Evolutionary conservation across 192 early-diverging fungal species (phyloP).

Genomic region (Coemansia erecta): DNA sequence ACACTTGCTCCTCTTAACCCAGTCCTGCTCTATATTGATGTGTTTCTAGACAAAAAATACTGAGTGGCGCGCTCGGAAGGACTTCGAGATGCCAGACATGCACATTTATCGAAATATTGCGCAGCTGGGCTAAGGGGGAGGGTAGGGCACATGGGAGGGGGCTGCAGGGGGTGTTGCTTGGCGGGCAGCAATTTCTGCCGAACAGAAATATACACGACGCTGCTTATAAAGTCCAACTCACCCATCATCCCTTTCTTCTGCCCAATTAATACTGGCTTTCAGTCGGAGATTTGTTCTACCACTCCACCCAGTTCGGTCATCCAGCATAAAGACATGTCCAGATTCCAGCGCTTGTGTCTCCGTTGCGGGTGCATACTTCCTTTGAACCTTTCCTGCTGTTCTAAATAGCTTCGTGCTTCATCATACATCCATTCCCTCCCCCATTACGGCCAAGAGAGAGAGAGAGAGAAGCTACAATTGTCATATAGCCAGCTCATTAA

Average conservation of each 20-base stretch:
- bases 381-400: not conserved
- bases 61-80: too few relatives aligned
- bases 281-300: not conserved
- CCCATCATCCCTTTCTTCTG: not conserved
- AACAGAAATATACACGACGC: not conserved
- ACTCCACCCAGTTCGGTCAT: not conserved
- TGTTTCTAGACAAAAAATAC: too few relatives aligned
- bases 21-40: too few relatives aligned
- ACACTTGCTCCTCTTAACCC: too few relatives aligned
- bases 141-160: not conserved
- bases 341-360: not conserved
- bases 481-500: constrained; percentile 1
- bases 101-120: too few relatives aligned
- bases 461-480: not conserved
- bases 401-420: constrained; percentile 7
- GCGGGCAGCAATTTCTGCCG: not conserved
- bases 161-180: not conserved
- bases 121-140: not conserved
- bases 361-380: not conserved
- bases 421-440: not conserved
- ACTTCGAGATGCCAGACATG: too few relatives aligned
- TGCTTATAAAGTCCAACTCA: constrained; percentile 6
- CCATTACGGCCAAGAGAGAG: constrained; percentile 1
- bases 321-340: not conserved
- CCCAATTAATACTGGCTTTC: not conserved